Base-by-base conservation (phyloP, 352 stramenopile genomes). In the Globisporangium barbulae region DNA sequence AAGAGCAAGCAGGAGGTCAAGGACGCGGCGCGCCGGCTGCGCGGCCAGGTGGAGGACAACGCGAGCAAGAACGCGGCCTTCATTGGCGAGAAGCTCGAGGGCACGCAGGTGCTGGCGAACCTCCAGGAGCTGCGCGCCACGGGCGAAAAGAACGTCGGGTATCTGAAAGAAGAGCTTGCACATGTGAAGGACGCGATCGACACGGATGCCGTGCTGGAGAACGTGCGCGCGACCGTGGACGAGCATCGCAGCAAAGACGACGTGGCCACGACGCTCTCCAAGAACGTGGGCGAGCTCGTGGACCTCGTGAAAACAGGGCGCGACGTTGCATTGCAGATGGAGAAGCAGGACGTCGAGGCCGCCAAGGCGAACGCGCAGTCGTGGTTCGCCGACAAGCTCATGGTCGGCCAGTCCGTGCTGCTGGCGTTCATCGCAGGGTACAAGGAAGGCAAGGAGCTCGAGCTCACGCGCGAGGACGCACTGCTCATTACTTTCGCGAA, bases 361-460 rank as follows among this genome's bases (percentile, higher is more conserved):
- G 71, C 88, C 28, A 91, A 91, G 67, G 50, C 44, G 3, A 83
- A 85, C 1, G 72, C 73, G 39, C 83, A 96, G 65, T 87, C 77
- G 59, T 96, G 87, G 87, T 74, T 92, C 21, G 81, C 82, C 2
- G 87, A 96, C 73, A 96, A 96, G 56, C 73, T 96, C 61, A 70
- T 90, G 59, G 85, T 96, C 28, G 87, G 82, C 19, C 85, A 93
- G 65, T 78, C 76, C 8, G 86, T 93, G 68, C 70, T 96, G 31
- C 73, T 90, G 74, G 81, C 83, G 37, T 96, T 94, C 53, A 92
- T 96, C 63, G 74, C 88, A 1, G 87, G 87, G 12, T 96, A 96
- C 73, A 73, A 78, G 6, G 79, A 86, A 42, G 87, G 87, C 50
- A 96, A 96, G 57, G 63, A 80, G 53, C 71, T 91, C 53, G 87